phyloP scores from a whole-genome alignment of 2,329 filamentous ascomycete species.

The Diaporthe sp. region DNA sequence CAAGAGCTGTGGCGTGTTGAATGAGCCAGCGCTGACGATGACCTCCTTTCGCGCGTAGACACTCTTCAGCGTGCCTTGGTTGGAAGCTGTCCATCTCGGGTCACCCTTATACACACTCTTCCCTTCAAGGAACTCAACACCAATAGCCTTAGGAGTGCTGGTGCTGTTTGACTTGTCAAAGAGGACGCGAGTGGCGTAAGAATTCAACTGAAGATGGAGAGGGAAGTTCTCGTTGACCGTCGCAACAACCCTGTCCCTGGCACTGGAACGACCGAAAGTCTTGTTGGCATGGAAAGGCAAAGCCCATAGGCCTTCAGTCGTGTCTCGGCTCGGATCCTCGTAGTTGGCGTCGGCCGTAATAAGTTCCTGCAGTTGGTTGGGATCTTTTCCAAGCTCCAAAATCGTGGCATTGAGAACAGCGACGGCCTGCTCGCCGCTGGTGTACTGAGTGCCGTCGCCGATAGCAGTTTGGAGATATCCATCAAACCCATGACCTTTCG shows the following conservation, averaged over 20 bases:
- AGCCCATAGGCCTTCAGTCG: slow-evolving; percentile 43
- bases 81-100: slow-evolving; percentile 41
- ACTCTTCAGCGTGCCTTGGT: slow-evolving; percentile 45
- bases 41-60: slow-evolving; percentile 54
- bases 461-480: slow-evolving; percentile 47
- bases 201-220: slow-evolving; percentile 18
- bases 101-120: slow-evolving; percentile 25
- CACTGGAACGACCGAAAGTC: slow-evolving; percentile 43
- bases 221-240: slow-evolving; percentile 1
- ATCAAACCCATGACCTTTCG: slow-evolving; percentile 46
- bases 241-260: slow-evolving; percentile 43
- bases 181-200: slow-evolving; percentile 33
- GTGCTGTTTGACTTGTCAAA: slow-evolving; percentile 37
- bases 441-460: slow-evolving; percentile 23
- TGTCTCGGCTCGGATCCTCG: slow-evolving; percentile 39
- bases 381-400: slow-evolving; percentile 40
- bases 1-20: slow-evolving; percentile 64
- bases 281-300: slow-evolving; percentile 42
- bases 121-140: slow-evolving; percentile 21
- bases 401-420: slow-evolving; percentile 43
- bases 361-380: not conserved
- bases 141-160: not conserved
- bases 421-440: slow-evolving; percentile 41
- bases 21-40: slow-evolving; percentile 61
- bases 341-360: slow-evolving; percentile 35